A percentile compares a stretch with the other conserved stretches of the same genome.
phyloP scores from a whole-genome alignment of 1,284 basidiomycete genomes.

The Sparassis latifolia region DNA sequence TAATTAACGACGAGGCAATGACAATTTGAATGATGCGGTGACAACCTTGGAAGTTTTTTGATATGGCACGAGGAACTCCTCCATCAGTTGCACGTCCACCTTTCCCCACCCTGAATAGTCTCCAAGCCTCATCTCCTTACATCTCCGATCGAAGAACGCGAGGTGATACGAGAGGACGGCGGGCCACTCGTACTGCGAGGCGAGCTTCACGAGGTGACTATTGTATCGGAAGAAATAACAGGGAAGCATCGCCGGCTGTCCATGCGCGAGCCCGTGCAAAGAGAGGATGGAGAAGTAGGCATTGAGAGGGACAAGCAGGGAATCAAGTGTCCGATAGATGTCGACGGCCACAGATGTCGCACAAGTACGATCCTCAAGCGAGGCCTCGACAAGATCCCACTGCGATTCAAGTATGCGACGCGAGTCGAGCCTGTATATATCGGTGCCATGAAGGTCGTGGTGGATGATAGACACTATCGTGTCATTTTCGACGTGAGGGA shows the following conservation, averaged over 20 bases:
- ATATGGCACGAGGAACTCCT: slow-evolving; percentile 25
- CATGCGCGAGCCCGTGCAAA: slow-evolving; percentile 22
- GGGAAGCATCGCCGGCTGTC: slow-evolving; percentile 22
- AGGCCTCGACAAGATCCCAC: slow-evolving; percentile 24
- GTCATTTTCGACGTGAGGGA: slow-evolving; percentile 28
- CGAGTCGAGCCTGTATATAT: slow-evolving; percentile 29
- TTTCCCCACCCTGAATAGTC: slow-evolving; percentile 26
- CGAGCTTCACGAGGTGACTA: slow-evolving; percentile 26
- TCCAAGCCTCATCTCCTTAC: slow-evolving; percentile 27
- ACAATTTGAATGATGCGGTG: slow-evolving; percentile 1
- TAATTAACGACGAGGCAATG: background rate
- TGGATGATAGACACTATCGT: slow-evolving; percentile 24
- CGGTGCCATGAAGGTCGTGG: slow-evolving; percentile 23
- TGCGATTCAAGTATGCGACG: slow-evolving; percentile 24
- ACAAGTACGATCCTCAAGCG: slow-evolving; percentile 22
- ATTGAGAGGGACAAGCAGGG: slow-evolving; percentile 29
- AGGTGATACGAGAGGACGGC: slow-evolving; percentile 29
- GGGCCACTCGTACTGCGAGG: slow-evolving; percentile 27
- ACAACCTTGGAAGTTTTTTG: slow-evolving; percentile 20
- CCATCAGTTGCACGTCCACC: slow-evolving; percentile 27
- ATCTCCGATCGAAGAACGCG: slow-evolving; percentile 25
- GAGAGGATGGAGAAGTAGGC: slow-evolving; percentile 28
- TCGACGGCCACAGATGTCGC: slow-evolving; percentile 21
- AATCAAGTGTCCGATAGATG: slow-evolving; percentile 25
- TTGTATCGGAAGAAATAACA: slow-evolving; percentile 26